A percentile compares a stretch with the other conserved stretches of the same genome.
These are phyloP conservation scores for Fusarium poae DNA, from an alignment of 2,329 filamentous ascomycete species.

Conservation along the genomic window DNA sequence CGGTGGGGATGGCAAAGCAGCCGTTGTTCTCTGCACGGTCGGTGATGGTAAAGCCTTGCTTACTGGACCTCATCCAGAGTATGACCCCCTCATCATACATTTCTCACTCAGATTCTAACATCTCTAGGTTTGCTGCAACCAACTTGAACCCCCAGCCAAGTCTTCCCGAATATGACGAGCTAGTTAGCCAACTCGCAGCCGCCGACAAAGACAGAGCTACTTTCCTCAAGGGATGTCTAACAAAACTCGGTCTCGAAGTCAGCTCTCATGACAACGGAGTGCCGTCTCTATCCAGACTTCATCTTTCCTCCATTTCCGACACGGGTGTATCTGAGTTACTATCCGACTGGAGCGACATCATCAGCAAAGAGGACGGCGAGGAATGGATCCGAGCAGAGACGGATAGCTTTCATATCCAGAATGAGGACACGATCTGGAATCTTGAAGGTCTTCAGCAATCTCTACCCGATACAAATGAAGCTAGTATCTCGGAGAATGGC, in stretches of 20 bases:
- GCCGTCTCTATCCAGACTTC: slow-evolving; percentile 84
- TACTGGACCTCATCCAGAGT: slow-evolving; percentile 95
- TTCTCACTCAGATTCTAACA: neutral
- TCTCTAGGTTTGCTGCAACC: slow-evolving; percentile 78
- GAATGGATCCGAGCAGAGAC: slow-evolving; percentile 84
- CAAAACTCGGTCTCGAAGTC: slow-evolving; percentile 84
- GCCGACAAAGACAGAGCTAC: slow-evolving; percentile 77
- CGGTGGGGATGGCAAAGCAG: slow-evolving; percentile 78
- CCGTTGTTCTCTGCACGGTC: slow-evolving; percentile 85
- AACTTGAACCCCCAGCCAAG: slow-evolving; percentile 79
- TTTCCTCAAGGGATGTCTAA: slow-evolving; percentile 84
- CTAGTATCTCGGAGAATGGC: slow-evolving; percentile 56
- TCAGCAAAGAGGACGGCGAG: slow-evolving; percentile 73
- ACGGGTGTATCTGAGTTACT: slow-evolving; percentile 77
- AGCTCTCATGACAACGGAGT: slow-evolving; percentile 76
- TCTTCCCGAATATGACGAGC: slow-evolving; percentile 75
- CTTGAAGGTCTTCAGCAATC: slow-evolving; percentile 67
- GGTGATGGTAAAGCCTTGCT: slow-evolving; percentile 84
- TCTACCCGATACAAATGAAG: slow-evolving; percentile 55
- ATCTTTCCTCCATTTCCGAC: slow-evolving; percentile 79
- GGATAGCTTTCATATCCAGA: slow-evolving; percentile 85
- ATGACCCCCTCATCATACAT: slow-evolving; percentile 23
- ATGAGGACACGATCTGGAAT: slow-evolving; percentile 71
- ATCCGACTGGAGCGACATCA: slow-evolving; percentile 73
- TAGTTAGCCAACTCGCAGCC: slow-evolving; percentile 75